Evolutionary conservation across 192 early-diverging fungal species (phyloP).

Genomic region (Podila clonocystis): DNA sequence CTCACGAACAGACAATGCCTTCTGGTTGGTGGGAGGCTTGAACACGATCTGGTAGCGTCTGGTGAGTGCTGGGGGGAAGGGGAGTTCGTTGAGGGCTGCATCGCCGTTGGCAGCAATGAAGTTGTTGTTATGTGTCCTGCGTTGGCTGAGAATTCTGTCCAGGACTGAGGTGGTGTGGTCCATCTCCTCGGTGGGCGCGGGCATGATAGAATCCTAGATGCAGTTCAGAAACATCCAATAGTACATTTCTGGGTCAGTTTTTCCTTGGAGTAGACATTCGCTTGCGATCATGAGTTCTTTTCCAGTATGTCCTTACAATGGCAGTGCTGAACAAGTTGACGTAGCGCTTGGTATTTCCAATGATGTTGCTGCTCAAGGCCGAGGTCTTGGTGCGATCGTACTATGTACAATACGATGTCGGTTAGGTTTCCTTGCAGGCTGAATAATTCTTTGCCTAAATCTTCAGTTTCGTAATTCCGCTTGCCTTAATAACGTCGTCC

Average conservation of each 20-base stretch:
- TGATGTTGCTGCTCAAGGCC: conserved; percentile 72
- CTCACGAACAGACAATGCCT: conserved; percentile 85
- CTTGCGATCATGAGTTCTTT: no score
- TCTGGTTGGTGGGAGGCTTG: conserved; percentile 70
- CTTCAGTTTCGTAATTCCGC: neutral
- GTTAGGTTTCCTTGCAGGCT: neutral
- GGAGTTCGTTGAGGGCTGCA: conserved; percentile 42
- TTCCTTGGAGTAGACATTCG: neutral
- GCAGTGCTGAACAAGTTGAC: conserved; percentile 79
- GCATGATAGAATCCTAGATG: conserved; percentile 54
- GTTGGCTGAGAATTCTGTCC: conserved; percentile 90
- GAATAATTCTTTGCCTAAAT: no score
- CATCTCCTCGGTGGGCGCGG: conserved; percentile 60
- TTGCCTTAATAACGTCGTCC: conserved; percentile 71
- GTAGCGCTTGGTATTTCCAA: conserved; percentile 89
- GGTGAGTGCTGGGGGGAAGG: conserved; percentile 85
- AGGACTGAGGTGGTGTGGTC: conserved; percentile 81
- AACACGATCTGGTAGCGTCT: conserved; percentile 88
- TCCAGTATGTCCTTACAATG: conserved; percentile 58
- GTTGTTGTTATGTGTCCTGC: conserved; percentile 74
- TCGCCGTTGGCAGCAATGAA: conserved; percentile 41
- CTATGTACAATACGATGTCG: conserved; percentile 8
- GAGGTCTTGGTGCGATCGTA: conserved; percentile 39
- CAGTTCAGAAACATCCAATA: neutral
- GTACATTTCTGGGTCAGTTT: neutral